Percentiles rank a stretch among this genome's conserved stretches.
phyloP scores from a whole-genome alignment of 1,139 yeast species.

The Pichia sp. region DNA sequence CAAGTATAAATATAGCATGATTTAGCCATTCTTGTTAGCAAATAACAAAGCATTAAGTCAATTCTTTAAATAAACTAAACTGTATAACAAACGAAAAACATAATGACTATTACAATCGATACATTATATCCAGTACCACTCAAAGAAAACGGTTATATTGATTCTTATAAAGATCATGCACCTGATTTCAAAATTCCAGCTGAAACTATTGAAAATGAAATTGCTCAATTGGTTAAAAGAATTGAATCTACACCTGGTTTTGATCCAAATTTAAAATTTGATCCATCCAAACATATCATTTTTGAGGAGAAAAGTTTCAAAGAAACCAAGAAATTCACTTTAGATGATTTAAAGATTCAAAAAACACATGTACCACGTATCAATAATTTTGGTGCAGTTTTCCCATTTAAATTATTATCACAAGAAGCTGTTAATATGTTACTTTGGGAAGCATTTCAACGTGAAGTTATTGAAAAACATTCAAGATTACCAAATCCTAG shows the following conservation, averaged over 20 bases:
- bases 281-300: constrained; percentile 28
- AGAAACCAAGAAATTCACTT: constrained; percentile 23
- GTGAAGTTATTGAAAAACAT: constrained; percentile 23
- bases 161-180: constrained; percentile 21
- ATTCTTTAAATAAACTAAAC: too few relatives aligned
- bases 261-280: constrained; percentile 28
- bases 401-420: constrained; percentile 31
- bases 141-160: constrained; percentile 19
- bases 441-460: constrained; percentile 31
- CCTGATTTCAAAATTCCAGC: constrained; percentile 26
- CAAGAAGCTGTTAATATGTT: constrained; percentile 33
- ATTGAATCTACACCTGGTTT: constrained; percentile 28
- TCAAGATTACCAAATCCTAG: constrained; percentile 27
- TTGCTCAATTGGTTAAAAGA: constrained; percentile 20
- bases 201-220: constrained; percentile 26
- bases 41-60: too few relatives aligned
- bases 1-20: too few relatives aligned
- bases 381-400: constrained; percentile 29
- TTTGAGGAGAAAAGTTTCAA: constrained; percentile 26
- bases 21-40: too few relatives aligned
- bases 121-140: constrained; percentile 20
- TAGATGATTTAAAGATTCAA: constrained; percentile 28
- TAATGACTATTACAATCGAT: constrained; percentile 15
- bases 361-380: constrained; percentile 29
- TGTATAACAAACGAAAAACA: too few relatives aligned